phyloP scores from a whole-genome alignment of 148 eudicot species.

The Vaccinium vitisidaea region DNA sequence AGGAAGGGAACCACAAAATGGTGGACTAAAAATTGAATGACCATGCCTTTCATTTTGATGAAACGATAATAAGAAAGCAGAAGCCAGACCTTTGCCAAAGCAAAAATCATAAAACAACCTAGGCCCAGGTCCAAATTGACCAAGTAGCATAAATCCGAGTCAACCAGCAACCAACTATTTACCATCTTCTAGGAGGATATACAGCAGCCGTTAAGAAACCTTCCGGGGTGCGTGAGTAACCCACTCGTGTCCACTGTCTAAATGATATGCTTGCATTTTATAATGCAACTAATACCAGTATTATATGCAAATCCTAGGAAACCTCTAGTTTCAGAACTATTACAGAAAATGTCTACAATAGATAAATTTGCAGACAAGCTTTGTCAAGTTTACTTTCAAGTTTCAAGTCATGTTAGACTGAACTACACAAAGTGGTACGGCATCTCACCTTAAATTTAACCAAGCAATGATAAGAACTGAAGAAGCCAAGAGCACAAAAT shows the following conservation, averaged over 20 bases:
- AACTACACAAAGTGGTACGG: background rate
- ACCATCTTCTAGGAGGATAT: too few relatives aligned
- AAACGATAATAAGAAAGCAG: background rate
- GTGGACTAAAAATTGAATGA: background rate
- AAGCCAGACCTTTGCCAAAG: background rate
- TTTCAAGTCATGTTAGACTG: background rate
- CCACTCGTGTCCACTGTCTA: background rate
- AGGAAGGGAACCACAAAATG: background rate
- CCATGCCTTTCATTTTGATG: background rate
- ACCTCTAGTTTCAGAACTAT: background rate
- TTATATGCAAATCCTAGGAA: background rate
- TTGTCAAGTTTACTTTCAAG: background rate
- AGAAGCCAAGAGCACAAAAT: conserved; percentile 59
- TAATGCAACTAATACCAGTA: background rate
- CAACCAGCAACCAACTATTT: too few relatives aligned
- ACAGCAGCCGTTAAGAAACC: background rate
- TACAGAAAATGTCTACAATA: background rate
- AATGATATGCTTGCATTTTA: background rate
- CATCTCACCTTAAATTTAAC: conserved; percentile 82
- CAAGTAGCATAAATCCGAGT: background rate
- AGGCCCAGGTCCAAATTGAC: background rate
- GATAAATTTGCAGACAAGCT: background rate
- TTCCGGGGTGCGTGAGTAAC: background rate
- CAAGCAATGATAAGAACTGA: conserved; percentile 78
- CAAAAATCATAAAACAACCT: background rate